Base-by-base conservation (phyloP, 441 rosid species). In the California macrophylla region DNA sequence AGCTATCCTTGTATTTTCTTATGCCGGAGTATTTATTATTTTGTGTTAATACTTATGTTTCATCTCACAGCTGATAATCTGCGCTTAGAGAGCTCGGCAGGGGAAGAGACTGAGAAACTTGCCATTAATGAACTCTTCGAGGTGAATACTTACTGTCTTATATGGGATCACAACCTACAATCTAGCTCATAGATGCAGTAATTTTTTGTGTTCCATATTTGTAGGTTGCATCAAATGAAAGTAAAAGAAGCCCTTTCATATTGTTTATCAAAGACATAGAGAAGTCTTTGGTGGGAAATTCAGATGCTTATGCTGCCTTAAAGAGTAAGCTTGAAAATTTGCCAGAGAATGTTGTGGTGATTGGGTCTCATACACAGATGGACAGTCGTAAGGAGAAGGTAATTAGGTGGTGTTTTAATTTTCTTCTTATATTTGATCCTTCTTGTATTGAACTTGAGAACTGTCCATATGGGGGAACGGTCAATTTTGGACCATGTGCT, bases 311-410 rank as follows among this genome's bases (percentile, higher is more conserved):
- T 69, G 73, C 80, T 58, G 83, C 85, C 69, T 75, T 95, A 54
- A 89, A 83, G 81, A 80, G 83, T 78, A 95, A 92, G 85, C 82
- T 92, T 60, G 98, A 92, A 76, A 86, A 78, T 79, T 72, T 95
- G 67, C 92, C 98, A 6, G 89, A 81, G 18, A 89, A 81, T 71
- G 80, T 92, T 61, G 85, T 95, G 60, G 88, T 90, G 25, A 86
- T 95, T 64, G 98, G 97, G 62, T 95, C 97, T 45, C 92, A 92
- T 76, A 83, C 90, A 45, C 97, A 84, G 80, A 69, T 91, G 88
- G 99, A 95, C 80, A 89, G 75, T 74, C 95, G 97, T 40, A 95
- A 95, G 79, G 99, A 95, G 78, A 95, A 95, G 87, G 99, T 91
- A 78, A 74, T 75, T 65, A 66, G 34, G 29, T 64, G 63, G 6